Conservation (phyloP, 345 rosid species). For the Theobroma cacao region DNA sequence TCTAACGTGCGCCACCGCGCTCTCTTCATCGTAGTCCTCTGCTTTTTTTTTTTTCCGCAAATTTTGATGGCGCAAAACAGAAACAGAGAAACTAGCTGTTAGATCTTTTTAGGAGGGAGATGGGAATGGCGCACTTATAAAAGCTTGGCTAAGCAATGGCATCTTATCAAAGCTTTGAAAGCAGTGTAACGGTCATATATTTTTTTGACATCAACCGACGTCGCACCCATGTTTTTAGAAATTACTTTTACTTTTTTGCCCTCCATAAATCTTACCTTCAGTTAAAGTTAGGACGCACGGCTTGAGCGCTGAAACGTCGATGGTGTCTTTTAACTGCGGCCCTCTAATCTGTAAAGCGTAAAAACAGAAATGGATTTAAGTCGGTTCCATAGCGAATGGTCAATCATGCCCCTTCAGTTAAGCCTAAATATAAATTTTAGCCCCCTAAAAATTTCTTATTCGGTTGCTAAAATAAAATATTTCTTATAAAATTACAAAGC, state of each 20-base stretch:
- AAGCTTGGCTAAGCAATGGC: neutral
- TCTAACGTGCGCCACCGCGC: conserved; percentile 82
- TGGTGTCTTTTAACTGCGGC: conserved; percentile 56
- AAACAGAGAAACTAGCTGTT: neutral
- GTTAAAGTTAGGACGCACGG: conserved; percentile 66
- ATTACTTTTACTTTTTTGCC: neutral
- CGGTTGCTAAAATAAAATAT: neutral
- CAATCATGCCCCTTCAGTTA: neutral
- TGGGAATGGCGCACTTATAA: neutral
- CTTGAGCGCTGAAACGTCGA: conserved; percentile 83
- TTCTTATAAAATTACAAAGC: neutral
- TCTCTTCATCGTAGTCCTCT: conserved; percentile 87
- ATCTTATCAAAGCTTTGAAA: neutral
- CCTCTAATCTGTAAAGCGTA: conserved; percentile 60
- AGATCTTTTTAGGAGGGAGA: neutral
- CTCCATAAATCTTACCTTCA: conserved; percentile 45
- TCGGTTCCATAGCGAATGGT: neutral
- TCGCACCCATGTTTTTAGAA: neutral
- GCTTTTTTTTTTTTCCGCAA: conserved; percentile 3
- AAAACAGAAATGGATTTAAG: neutral
- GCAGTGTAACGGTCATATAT: neutral
- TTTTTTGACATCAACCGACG: too few species aligned
- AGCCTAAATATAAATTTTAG: neutral
- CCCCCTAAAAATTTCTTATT: neutral
- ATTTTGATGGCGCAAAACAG: neutral